These are phyloP conservation scores for Eustoma russellianum DNA, from an alignment of 257 asterid species.

Conservation along the genomic window DNA sequence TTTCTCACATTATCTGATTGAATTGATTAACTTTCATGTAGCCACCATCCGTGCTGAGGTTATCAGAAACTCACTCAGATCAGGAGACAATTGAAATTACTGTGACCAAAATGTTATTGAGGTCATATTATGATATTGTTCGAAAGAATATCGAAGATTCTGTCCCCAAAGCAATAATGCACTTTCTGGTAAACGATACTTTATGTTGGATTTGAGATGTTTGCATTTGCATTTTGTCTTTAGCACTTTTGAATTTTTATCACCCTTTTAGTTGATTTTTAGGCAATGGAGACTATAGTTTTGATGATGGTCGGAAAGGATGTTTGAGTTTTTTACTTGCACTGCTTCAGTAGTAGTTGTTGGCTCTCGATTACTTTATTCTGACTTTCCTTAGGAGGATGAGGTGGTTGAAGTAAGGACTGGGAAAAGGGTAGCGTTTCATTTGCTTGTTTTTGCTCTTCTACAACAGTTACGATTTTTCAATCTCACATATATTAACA, in stretches of 20 bases:
- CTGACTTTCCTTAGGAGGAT: too few species aligned
- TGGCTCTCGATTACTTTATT: too few species aligned
- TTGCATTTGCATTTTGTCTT: too few species aligned
- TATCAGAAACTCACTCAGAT: constrained; percentile 66
- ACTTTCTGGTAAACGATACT: constrained; percentile 60
- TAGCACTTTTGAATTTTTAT: background rate
- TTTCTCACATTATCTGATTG: background rate
- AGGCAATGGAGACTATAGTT: too few species aligned
- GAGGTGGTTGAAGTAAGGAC: too few species aligned
- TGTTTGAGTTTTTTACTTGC: too few species aligned
- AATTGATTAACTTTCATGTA: constrained; percentile 12
- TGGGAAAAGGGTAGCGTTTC: too few species aligned
- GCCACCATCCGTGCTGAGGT: constrained; percentile 86
- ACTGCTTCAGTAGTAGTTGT: too few species aligned
- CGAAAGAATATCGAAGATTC: constrained; percentile 71
- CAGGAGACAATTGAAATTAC: constrained; percentile 59
- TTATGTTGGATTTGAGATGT: background rate
- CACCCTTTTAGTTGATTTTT: background rate
- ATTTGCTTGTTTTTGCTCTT: too few species aligned
- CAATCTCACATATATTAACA: too few species aligned
- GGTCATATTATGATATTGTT: constrained; percentile 81
- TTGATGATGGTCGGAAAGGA: too few species aligned
- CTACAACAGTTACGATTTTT: too few species aligned
- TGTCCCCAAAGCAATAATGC: constrained; percentile 91
- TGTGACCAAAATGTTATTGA: constrained; percentile 52